Conservation (phyloP, 352 stramenopile species). For the Globisporangium canariense region DNA sequence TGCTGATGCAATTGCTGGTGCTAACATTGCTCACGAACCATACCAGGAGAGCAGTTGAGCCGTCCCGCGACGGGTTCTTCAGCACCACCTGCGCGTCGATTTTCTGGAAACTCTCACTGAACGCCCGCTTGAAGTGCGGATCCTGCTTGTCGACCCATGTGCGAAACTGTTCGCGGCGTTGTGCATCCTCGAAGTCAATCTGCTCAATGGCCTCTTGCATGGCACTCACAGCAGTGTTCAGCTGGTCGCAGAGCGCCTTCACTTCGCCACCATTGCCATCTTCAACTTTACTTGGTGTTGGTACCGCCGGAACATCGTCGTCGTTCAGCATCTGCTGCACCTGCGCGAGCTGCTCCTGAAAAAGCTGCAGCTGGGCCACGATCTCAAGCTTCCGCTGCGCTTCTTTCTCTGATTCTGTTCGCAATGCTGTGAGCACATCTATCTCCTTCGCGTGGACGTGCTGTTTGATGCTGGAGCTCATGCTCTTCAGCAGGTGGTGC, state of each 20-base stretch:
- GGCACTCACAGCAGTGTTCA: conserved; percentile 21
- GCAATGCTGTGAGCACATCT: conserved; percentile 18
- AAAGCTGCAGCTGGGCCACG: conserved; percentile 22
- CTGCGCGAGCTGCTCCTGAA: conserved; percentile 31
- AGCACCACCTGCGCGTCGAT: conserved; percentile 41
- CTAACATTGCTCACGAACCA: conserved; percentile 32
- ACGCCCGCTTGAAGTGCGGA: conserved; percentile 24
- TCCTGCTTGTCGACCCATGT: conserved; percentile 29
- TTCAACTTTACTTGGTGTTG: neutral
- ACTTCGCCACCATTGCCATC: conserved; percentile 12
- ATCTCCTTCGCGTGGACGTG: conserved; percentile 24
- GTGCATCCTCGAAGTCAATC: conserved; percentile 34
- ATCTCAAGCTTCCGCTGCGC: conserved; percentile 27
- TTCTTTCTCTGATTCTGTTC: conserved; percentile 21
- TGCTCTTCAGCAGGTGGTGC: conserved; percentile 38
- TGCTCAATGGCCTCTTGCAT: conserved; percentile 27
- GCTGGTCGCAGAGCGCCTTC: conserved; percentile 22
- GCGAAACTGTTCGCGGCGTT: conserved; percentile 19
- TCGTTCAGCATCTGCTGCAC: conserved; percentile 18
- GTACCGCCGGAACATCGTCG: neutral
- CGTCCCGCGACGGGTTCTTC: conserved; percentile 42
- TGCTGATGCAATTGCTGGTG: conserved; percentile 6
- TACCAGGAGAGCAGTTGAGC: conserved; percentile 47
- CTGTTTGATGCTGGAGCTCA: conserved; percentile 26
- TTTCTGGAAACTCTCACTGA: conserved; percentile 37